Base-by-base conservation (phyloP, 73 alveolate genomes). In the Uronychia binucleata region DNA sequence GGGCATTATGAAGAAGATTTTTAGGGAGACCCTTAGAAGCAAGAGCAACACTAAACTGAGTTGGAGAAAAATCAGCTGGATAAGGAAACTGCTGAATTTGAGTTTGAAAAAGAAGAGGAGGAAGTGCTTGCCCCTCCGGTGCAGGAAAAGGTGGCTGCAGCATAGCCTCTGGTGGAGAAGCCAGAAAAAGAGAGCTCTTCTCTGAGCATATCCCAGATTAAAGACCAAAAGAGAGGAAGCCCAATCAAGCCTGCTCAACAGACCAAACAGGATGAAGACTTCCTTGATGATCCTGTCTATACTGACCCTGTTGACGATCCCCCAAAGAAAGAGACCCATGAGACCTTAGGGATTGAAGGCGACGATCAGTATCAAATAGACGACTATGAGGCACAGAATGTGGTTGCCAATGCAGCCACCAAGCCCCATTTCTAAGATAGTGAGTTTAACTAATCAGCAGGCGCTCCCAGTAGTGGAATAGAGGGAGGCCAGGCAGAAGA, bases 261-360 rank as follows among this genome's bases (percentile, higher is more conserved):
- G n/a, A n/a, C 19, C 67, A 19, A 46, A 46, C 67, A 11, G 19
- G 67, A 46, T 5, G 67, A 46, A 46, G 67, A 46, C 67, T 46
- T n/a, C n/a, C n/a, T 11, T 46, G 67, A 46, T 11, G 67, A 46
- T 46, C n/a, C 67, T 46, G 67, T 46, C 5, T 46, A 46, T 19
- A 46, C 67, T 11, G 67, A 46, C n/a, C 67, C 67, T 46, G 67
- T 46, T 11, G 67, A 46, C 19, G 67, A 46, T 11, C 67, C 67
- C 67, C 67, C 67, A 46, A 46, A 46, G 67, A 46, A 46, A 46
- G 67, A 46, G 67, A 46, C 67, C 5, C 67, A 46, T 46, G 67
- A 46, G 67, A 46, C 67, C 19, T 19, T 46, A 11, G 67, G 67
- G n/a, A 46, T 46, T 11, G 67, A 46, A 11, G n/a, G n/a, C n/a